Evolutionary conservation across 371 early-diverging fungal species (phyloP).

Genomic region (Parasitella parasitica): DNA sequence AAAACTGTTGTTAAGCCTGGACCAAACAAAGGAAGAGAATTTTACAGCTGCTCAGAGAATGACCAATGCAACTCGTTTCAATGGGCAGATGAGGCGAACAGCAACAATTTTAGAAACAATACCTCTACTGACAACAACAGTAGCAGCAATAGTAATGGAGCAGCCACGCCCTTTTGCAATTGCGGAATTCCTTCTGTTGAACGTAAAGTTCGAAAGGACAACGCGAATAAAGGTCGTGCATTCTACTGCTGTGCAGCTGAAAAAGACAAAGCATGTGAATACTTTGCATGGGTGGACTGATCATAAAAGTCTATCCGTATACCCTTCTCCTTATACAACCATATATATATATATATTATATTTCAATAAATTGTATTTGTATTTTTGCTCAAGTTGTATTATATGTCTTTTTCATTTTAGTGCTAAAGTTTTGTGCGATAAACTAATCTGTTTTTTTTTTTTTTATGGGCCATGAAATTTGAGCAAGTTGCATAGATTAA

Average conservation of each 20-base stretch:
- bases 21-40: conserved; percentile 60
- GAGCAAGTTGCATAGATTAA: no score
- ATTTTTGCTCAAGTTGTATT: background rate
- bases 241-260: conserved; percentile 46
- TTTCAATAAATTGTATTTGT: conserved; percentile 22
- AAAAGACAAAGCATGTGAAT: conserved; percentile 5
- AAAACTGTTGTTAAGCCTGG: conserved; percentile 55
- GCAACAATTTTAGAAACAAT: conserved; percentile 4
- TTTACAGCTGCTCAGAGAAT: conserved; percentile 40
- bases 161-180: conserved; percentile 43
- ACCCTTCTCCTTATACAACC: no score
- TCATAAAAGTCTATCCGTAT: no score
- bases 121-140: conserved; percentile 9
- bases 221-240: conserved; percentile 45
- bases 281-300: conserved; percentile 22
- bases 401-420: no score
- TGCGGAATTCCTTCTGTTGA: conserved; percentile 51
- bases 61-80: conserved; percentile 2
- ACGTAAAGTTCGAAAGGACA: conserved; percentile 36
- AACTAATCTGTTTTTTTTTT: no score
- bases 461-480: no score
- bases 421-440: no score
- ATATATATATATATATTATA: background rate
- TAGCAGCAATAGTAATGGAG: background rate
- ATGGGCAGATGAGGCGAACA: conserved; percentile 40